Evolutionary conservation across 2,329 filamentous ascomycete species (phyloP), one percentile per base, ranked within the genome.

Genomic region (Xylaria sp.): DNA sequence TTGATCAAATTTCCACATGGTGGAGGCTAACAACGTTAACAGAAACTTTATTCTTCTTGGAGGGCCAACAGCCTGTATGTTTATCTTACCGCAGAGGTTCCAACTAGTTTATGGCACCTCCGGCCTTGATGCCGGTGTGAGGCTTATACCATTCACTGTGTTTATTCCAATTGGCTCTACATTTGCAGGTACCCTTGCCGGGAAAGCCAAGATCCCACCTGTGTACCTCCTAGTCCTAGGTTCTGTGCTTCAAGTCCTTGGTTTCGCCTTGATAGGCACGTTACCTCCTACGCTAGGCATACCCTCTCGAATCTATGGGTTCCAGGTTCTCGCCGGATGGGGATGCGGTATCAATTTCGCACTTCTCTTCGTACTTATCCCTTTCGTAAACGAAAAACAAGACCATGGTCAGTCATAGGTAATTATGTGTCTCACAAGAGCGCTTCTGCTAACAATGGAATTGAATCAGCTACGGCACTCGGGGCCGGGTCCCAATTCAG

Each of bases 61-160:
- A 34, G 52, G 52, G 7, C 52, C 52, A 2, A 34, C 28, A 9
- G 28, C 12, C 9, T 20, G 25, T 15, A 37, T 34, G 18, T 55
- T 55, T 12, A 31, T 34, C 2, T 39, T 76, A 0, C 72, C 73
- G 0, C 71, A 75, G 51, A 59, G 71, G 12, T 75, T 76, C 20
- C 73, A 76, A 48, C 61, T 75, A 2, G 63, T 76, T 4, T 70
- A 74, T 25, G 72, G 70, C 13, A 48, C 60, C 6, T 73, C 56
- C 3, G 37, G 44, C 8, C 48, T 72, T 1, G 65, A 70, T 12
- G 71, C 72, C 10, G 73, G 72, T 13, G 61, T 69, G 3, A 52
- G 69, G 8, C 28, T 75, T 1, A 57, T 74, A 34, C 72, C 73
- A 10, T 74, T 72, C 61, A 66, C 69, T 13, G 31, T 63, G 0